These are phyloP conservation scores for Auriscalpium orientale DNA, from an alignment of 768 basidiomycete genomes.

Conservation along the genomic window DNA sequence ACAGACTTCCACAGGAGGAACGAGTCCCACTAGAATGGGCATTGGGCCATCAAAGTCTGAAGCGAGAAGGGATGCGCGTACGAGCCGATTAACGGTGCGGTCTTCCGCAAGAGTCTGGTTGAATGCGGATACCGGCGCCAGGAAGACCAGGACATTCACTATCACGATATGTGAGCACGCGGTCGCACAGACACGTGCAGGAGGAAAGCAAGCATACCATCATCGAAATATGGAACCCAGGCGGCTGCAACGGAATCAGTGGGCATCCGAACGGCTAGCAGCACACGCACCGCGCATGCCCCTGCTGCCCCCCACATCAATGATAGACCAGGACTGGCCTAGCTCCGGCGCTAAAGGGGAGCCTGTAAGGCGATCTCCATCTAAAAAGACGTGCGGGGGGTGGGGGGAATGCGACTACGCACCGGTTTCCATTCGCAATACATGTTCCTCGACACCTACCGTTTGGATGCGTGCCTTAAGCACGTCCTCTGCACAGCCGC, in stretches of 20 bases:
- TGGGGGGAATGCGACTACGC: constrained; percentile 1
- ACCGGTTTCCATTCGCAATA: constrained; percentile 41
- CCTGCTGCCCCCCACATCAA: constrained; percentile 58
- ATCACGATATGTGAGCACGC: constrained; percentile 2
- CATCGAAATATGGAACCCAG: constrained; percentile 67
- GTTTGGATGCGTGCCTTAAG: constrained; percentile 58
- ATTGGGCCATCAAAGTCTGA: background rate
- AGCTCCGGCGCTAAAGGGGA: constrained; percentile 12
- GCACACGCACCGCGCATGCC: constrained; percentile 41
- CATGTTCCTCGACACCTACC: constrained; percentile 57
- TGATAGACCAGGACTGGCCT: constrained; percentile 51
- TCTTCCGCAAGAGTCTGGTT: constrained; percentile 59
- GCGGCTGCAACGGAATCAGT: constrained; percentile 30
- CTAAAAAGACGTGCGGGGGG: background rate
- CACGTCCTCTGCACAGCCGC: constrained; percentile 42
- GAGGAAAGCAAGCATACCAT: constrained; percentile 30
- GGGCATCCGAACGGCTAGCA: background rate
- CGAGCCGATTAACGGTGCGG: constrained; percentile 49
- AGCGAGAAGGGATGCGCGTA: constrained; percentile 20
- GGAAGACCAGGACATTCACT: constrained; percentile 62
- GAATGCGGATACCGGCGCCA: constrained; percentile 59
- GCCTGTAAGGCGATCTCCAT: background rate
- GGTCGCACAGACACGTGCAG: background rate
- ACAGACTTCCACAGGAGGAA: constrained; percentile 53
- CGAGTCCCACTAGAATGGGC: constrained; percentile 39